Evolutionary conservation across 176 grass and related monocot genomes (phyloP), one percentile per base, ranked within the genome.

Genomic region (Oryza coarctata): DNA sequence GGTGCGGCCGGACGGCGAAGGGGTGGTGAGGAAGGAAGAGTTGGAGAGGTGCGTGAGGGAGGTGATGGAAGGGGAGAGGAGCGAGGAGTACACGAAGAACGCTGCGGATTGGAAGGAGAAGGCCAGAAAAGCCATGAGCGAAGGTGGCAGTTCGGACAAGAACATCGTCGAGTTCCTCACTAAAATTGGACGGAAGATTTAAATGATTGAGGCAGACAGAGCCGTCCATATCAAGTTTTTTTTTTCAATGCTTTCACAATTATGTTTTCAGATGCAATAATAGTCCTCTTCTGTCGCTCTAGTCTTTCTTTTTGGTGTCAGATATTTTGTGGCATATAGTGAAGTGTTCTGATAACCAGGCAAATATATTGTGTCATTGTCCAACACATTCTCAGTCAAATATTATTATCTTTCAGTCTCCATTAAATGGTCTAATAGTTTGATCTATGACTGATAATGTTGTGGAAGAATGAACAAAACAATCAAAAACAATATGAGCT

Each of bases 151-250:
- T 68, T 93, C 90, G 0, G 73, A 93, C 35, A 20, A 0, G 0
- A 92, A 90, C 86, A 87, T 92, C 76, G 3, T 30, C 0, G 83
- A 92, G n/a, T 90, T 92, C 33, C 70, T 83, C 50, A 7, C 6
- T 9, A 55, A 55, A 20, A 55, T 55, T 55, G 50, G 50, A 55
- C 0, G 22, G 50, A 55, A 55, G 18, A 55, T 55, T 22, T 55
- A 55, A 22, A 7, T 15, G 6, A 55, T 55, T 9, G 50, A 55
- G 50, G 22, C 18, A 14, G 13, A 7, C 17, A 17, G 49, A 7
- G 17, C 7, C 11, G 43, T 45, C 43, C 12, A 45, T 13, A 45
- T 45, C 12, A 45, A 14, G 8, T 14, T 45, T 45, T 2, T 45
- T 14, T 43, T 12, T 1, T 45, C 2, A 45, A 45, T 45, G 18